Conservation (phyloP, 2,329 filamentous ascomycete genomes). For the Aspergillus sp. region DNA sequence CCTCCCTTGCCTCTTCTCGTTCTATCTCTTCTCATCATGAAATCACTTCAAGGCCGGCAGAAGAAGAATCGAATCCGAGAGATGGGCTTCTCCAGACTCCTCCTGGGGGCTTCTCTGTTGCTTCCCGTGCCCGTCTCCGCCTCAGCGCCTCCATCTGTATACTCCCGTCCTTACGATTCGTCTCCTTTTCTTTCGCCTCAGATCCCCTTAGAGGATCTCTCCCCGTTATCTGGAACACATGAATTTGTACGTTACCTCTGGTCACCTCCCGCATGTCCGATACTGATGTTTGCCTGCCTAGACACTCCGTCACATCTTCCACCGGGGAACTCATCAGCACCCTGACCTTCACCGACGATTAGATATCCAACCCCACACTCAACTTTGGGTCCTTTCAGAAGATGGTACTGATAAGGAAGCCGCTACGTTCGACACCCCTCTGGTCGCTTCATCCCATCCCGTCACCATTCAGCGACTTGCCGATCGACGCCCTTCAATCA, state of each 20-base stretch:
- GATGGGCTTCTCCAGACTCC: conserved; percentile 14
- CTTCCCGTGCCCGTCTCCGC: conserved; percentile 10
- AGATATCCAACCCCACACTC: conserved; percentile 64
- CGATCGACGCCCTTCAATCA: conserved; percentile 71
- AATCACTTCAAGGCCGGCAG: conserved; percentile 11
- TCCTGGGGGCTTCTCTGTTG: conserved; percentile 22
- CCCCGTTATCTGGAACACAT: conserved; percentile 22
- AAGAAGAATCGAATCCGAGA: conserved; percentile 14
- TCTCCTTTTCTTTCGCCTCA: conserved; percentile 33
- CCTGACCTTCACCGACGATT: conserved; percentile 73
- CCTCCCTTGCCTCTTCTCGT: conserved; percentile 10
- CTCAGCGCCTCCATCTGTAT: conserved; percentile 22
- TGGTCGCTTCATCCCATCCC: conserved; percentile 63
- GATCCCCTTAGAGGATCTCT: conserved; percentile 25
- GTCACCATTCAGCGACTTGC: conserved; percentile 75
- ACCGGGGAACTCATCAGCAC: conserved; percentile 79
- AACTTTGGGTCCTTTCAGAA: conserved; percentile 46
- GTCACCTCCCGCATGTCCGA: not conserved
- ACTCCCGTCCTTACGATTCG: conserved; percentile 20
- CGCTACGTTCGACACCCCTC: conserved; percentile 48
- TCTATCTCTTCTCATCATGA: conserved; percentile 18
- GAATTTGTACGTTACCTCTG: conserved; percentile 33
- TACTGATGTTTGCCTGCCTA: conserved; percentile 11
- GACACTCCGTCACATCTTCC: conserved; percentile 79
- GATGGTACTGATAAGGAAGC: conserved; percentile 38